These are phyloP conservation scores for Suhomyces atakaporum DNA, from an alignment of 1,139 yeast species.

Conservation along the genomic window DNA sequence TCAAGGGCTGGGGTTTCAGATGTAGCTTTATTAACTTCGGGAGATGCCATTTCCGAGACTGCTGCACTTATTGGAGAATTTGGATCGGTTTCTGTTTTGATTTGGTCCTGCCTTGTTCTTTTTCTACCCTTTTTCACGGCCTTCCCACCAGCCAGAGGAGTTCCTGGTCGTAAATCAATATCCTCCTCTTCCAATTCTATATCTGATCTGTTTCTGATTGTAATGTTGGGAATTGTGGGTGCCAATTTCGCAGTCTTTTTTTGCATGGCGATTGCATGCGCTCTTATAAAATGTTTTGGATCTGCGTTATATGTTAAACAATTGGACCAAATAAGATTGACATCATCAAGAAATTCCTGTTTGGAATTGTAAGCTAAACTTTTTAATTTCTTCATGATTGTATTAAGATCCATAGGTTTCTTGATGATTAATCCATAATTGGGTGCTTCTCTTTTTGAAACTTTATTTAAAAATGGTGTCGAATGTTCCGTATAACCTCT, in stretches of 20 bases:
- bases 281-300: conserved; percentile 87
- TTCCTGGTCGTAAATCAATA: conserved; percentile 30
- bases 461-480: conserved; percentile 91
- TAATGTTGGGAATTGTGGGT: conserved; percentile 87
- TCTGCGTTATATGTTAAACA: conserved; percentile 93
- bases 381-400: conserved; percentile 88
- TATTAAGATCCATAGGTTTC: conserved; percentile 94
- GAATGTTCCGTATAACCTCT: conserved; percentile 95
- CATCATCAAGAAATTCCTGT: conserved; percentile 86
- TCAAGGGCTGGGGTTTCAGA: conserved; percentile 25
- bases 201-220: conserved; percentile 77
- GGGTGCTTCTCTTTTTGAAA: conserved; percentile 96
- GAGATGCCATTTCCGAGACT: conserved; percentile 18
- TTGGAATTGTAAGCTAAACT: conserved; percentile 79
- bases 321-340: conserved; percentile 93
- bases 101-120: conserved; percentile 40
- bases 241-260: conserved; percentile 74
- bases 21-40: conserved; percentile 13
- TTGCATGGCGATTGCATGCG: conserved; percentile 96
- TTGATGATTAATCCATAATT: conserved; percentile 88
- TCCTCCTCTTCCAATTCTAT: conserved; percentile 77
- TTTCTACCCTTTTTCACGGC: conserved; percentile 46
- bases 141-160: conserved; percentile 33
- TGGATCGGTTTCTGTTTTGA: conserved; percentile 28
- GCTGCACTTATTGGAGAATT: conserved; percentile 12